Base-by-base conservation (phyloP, 805 yeast species). In the Maudiozyma turicensis region DNA sequence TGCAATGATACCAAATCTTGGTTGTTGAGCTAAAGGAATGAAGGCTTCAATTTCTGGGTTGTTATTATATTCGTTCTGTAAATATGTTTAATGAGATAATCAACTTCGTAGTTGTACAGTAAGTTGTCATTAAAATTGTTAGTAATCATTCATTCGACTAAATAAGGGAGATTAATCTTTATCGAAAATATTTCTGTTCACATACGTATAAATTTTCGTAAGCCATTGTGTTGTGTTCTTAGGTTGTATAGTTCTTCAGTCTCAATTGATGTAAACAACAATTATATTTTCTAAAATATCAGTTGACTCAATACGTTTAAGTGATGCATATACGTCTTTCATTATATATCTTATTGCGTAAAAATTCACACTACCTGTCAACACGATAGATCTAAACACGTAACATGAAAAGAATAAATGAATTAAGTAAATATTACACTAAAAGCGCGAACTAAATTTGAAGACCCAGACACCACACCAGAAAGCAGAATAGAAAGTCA, bases 121-220 rank as follows among this genome's bases (percentile, higher is more conserved):
- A 34, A 34, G 26, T 20, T 20, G 26, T 20, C 26, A 20, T 20
- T 20, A 20, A 20, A 20, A 20, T 20, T 20, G 26, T 20, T 20
- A 20, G 26, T 20, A 20, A 20, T 20, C 26, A 20, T 20, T 20
- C 26, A 20, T 20, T 20, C 26, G 26, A 20, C 3, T 20, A 20
- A 20, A 4, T 20, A 20, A 20, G 26, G 26, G 26, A 20, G 26
- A 20, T 20, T 20, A 4, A 20, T 20, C 34, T 32, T 32, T 32
- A 32, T 4, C 13, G 34, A 4, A 32, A 32, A 31, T 11, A 20
- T 5, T 29, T 20, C 26, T 20, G 26, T n/a, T 29, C 28, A 54
- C 64, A 51, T 61, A 61, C 65, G 45, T 50, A 50, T 52, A 61
- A 43, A 33, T 52, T 48, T 40, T 57, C 57, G 48, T 60, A 62